Percentiles rank a stretch among this genome's conserved stretches.
Conservation (phyloP, 169 alveolate genomes). For the Babesia caballi region DNA sequence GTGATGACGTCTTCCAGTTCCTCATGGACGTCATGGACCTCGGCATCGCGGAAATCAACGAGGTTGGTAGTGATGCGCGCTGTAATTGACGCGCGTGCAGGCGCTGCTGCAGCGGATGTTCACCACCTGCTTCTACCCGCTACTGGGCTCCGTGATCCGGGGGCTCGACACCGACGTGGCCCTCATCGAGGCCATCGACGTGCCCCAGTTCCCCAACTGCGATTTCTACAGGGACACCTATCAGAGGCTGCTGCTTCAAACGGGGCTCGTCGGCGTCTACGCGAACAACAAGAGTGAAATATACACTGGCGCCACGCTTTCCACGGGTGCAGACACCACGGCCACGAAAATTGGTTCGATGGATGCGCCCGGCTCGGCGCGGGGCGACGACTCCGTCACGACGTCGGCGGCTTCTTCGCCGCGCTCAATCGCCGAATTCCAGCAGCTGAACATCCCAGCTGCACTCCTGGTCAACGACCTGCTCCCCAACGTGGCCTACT, state of each 20-base stretch:
- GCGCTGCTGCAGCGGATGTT: conserved; percentile 13
- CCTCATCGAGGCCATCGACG: not conserved
- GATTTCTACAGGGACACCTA: not conserved
- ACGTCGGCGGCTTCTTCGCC: not conserved
- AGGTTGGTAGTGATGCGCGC: conserved; percentile 9
- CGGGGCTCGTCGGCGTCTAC: conserved; percentile 37
- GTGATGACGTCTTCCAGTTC: conserved; percentile 55
- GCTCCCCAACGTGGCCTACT: conserved; percentile 17
- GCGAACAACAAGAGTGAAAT: conserved; percentile 50
- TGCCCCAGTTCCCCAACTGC: not conserved
- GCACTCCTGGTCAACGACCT: not conserved
- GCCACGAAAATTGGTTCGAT: too few relatives aligned
- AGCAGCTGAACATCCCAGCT: conserved; percentile 12
- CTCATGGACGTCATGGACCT: conserved; percentile 53
- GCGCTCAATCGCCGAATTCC: not conserved
- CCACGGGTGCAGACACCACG: not conserved
- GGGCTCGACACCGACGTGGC: not conserved
- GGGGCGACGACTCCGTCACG: not conserved
- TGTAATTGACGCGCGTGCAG: not conserved
- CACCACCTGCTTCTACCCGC: conserved; percentile 53
- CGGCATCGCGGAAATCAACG: conserved; percentile 25
- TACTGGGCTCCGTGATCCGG: conserved; percentile 4
- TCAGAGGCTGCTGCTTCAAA: conserved; percentile 12
- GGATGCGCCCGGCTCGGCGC: not conserved
- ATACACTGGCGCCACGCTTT: not conserved